Evolutionary conservation across 371 early-diverging fungal species (phyloP).

Genomic region (Mortierella sp.): DNA sequence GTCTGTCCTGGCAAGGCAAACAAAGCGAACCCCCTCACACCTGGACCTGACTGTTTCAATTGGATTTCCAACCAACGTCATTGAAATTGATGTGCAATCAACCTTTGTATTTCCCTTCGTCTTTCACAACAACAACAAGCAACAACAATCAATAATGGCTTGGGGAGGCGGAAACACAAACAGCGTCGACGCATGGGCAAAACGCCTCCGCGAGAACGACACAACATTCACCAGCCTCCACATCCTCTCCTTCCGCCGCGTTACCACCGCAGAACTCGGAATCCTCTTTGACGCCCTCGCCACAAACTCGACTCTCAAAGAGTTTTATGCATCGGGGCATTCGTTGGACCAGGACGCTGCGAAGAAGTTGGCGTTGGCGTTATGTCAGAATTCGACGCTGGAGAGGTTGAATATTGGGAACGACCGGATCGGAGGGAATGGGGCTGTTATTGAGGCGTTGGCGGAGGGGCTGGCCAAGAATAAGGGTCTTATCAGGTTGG

Average conservation of each 20-base stretch:
- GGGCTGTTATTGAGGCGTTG: constrained; percentile 51
- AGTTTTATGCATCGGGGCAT: constrained; percentile 73
- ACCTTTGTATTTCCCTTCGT: not conserved
- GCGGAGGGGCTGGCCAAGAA: constrained; percentile 68
- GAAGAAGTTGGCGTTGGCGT: constrained; percentile 58
- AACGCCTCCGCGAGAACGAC: constrained; percentile 69
- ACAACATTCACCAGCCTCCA: constrained; percentile 66
- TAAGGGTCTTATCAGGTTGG: constrained; percentile 63
- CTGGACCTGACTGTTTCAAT: too few relatives aligned
- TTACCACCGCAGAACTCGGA: constrained; percentile 63
- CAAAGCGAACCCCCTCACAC: not conserved
- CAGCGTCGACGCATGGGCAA: constrained; percentile 69
- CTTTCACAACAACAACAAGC: not conserved
- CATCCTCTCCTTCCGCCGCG: constrained; percentile 71
- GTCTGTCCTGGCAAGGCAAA: not conserved
- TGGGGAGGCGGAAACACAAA: constrained; percentile 72
- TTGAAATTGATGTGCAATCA: not conserved
- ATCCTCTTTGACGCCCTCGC: constrained; percentile 65
- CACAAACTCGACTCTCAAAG: constrained; percentile 62
- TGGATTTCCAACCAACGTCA: constrained; percentile 5
- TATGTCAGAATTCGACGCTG: constrained; percentile 66
- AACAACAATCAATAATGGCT: constrained; percentile 59
- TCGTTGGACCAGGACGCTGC: constrained; percentile 60
- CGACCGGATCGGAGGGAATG: constrained; percentile 58
- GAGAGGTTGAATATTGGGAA: constrained; percentile 65